Conservation (phyloP, 2,329 filamentous ascomycete species). For the Clonostachys byssicola region DNA sequence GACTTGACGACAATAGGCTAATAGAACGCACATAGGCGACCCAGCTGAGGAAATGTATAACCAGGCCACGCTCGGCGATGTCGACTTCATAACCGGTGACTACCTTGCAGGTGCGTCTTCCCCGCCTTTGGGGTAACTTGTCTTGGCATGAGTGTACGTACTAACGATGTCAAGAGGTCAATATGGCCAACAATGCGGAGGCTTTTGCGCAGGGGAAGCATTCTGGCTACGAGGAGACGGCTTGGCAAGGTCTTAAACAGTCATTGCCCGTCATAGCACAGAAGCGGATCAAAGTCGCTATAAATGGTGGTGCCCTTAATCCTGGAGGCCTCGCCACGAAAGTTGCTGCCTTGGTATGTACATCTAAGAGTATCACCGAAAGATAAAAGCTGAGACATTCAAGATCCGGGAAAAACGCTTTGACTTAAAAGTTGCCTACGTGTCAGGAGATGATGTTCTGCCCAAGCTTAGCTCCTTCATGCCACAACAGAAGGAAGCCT, state of each 20-base stretch:
- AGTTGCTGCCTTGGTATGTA: not conserved
- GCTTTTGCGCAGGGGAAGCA: not conserved
- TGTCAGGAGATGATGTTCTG: not conserved
- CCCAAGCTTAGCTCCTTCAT: too few relatives aligned
- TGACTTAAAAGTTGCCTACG: not conserved
- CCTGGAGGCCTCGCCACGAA: not conserved
- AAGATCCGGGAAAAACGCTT: not conserved
- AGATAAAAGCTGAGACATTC: too few relatives aligned
- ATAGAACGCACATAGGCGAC: not conserved
- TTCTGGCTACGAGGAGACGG: not conserved
- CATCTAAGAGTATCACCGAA: too few relatives aligned
- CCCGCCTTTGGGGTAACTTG: too few relatives aligned
- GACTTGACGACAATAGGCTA: too few relatives aligned
- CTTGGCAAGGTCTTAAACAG: not conserved
- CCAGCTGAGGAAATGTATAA: not conserved
- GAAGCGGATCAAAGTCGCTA: not conserved
- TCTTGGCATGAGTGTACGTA: not conserved
- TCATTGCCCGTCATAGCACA: not conserved
- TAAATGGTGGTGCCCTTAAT: not conserved
- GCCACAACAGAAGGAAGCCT: too few relatives aligned
- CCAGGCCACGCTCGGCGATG: conserved; percentile 8
- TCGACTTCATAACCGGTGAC: conserved; percentile 32
- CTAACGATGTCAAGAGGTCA: conserved; percentile 27
- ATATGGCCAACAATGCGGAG: conserved; percentile 38
- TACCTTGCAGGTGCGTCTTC: conserved; percentile 19